Evolutionary conservation across 2,329 filamentous ascomycete species (phyloP), one percentile per base, ranked within the genome.

Genomic region (Arthrobotrys conoides): DNA sequence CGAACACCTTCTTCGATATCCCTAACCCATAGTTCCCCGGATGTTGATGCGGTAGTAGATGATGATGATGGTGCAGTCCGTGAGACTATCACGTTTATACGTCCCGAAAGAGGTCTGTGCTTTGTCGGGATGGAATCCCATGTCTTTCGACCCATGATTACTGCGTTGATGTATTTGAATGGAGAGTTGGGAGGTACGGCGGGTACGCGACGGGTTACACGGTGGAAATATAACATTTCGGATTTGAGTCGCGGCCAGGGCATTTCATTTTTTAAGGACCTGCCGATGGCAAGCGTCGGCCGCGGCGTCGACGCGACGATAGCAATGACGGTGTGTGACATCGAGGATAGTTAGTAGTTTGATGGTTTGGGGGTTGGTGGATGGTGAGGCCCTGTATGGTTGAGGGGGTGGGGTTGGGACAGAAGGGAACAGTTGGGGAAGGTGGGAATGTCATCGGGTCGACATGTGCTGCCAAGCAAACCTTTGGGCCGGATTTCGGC

Each of bases 111-210:
- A 18, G 96, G 96, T 1, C 94, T 88, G 83, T 96, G 94, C 65
- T 87, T 88, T 5, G 87, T 83, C 1, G 96, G 95, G 77, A 99
- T 95, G 80, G 91, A 93, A 66, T 97, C 93, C 91, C 95, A 99
- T 0, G 96, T 99, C 85, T 96, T 97, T 83, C 96, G 92, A 77
- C 96, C 96, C 96, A 99, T 99, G 81, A 99, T 91, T 65, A 98
- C 93, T 18, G 93, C 92, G 84, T 94, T 95, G 0, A 76, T n/a
- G 33, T 80, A 70, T 12, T 69, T 70, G n/a, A 49, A 55, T 24
- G 76, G 22, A 49, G 85, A 81, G 0, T 36, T 55, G 55, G 76
- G 64, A 9, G 79, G 72, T 14, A 78, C 64, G 0, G 82, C 69
- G 2, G 76, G 86, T 0, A 89, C 83, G 16, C 91, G 89, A 82